Evolutionary conservation across 2,329 filamentous ascomycete species (phyloP).

Genomic region (Nemania sp.): DNA sequence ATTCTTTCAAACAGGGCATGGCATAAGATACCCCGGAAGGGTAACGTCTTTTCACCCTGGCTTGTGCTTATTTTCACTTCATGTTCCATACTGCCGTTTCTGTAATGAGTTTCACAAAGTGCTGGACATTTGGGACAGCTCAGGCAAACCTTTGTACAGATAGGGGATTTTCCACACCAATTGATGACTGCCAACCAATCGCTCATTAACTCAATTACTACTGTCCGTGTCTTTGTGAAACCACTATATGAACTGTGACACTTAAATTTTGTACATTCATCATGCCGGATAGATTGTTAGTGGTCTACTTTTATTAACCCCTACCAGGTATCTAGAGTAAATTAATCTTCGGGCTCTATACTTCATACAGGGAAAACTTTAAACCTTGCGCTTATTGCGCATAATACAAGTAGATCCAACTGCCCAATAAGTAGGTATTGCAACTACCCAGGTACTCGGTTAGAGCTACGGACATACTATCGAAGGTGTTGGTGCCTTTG

Average conservation of each 20-base stretch:
- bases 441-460: too few relatives aligned
- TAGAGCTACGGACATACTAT: not conserved
- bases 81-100: slow-evolving; percentile 46
- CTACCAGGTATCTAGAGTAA: too few relatives aligned
- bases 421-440: too few relatives aligned
- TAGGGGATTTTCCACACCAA: slow-evolving; percentile 45
- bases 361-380: too few relatives aligned
- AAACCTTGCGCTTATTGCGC: too few relatives aligned
- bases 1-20: slow-evolving; percentile 31
- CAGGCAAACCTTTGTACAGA: slow-evolving; percentile 47
- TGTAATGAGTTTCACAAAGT: slow-evolving; percentile 47
- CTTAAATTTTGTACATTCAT: too few relatives aligned
- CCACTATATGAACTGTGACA: not conserved
- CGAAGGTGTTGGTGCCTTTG: not conserved
- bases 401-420: too few relatives aligned
- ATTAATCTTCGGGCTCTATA: too few relatives aligned
- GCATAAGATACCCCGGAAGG: slow-evolving; percentile 20
- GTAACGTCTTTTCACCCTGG: slow-evolving; percentile 39
- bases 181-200: slow-evolving; percentile 45
- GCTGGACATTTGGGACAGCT: slow-evolving; percentile 49
- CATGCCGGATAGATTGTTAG: too few relatives aligned
- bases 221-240: not conserved
- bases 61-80: slow-evolving; percentile 56
- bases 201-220: not conserved
- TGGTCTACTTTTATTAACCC: too few relatives aligned